Conservation (phyloP, 371 early-diverging fungal genomes). For the Apophysomyces sp. region DNA sequence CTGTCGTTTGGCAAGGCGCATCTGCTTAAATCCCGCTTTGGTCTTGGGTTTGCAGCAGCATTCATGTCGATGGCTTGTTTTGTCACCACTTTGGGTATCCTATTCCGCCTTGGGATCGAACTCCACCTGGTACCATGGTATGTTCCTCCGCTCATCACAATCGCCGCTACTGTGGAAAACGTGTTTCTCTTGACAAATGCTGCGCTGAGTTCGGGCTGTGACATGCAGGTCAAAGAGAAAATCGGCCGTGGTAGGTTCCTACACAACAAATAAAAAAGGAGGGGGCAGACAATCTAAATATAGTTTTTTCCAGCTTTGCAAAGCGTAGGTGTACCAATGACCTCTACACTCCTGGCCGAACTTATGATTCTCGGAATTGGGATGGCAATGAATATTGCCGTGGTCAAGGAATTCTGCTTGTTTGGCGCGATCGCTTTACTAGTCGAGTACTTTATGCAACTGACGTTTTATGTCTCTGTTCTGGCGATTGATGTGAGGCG, state of each 20-base stretch:
- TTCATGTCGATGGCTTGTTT: conserved; percentile 29
- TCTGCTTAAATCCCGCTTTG: conserved; percentile 72
- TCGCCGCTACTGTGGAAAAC: conserved; percentile 73
- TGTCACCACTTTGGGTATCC: conserved; percentile 26
- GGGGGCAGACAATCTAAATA: neutral
- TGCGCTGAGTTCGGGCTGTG: conserved; percentile 65
- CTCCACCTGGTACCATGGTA: conserved; percentile 38
- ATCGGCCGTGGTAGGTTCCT: conserved; percentile 56
- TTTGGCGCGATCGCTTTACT: conserved; percentile 64
- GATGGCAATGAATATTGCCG: conserved; percentile 52
- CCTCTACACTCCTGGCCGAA: conserved; percentile 55
- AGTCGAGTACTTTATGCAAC: conserved; percentile 68
- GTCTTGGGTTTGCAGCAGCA: conserved; percentile 65
- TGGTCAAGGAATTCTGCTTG: conserved; percentile 70
- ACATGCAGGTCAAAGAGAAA: conserved; percentile 67
- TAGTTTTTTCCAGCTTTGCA: conserved; percentile 41
- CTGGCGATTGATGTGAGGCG: conserved; percentile 76
- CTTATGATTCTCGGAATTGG: conserved; percentile 54
- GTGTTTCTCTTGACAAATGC: conserved; percentile 69
- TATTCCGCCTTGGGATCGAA: conserved; percentile 13
- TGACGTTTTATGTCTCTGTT: conserved; percentile 72
- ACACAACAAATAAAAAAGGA: neutral
- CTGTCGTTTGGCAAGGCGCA: conserved; percentile 58
- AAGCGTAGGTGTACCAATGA: conserved; percentile 62
- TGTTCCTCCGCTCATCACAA: conserved; percentile 64